Evolutionary conservation across 345 rosid genomes (phyloP).

Genomic region (Eucalyptus marginata): DNA sequence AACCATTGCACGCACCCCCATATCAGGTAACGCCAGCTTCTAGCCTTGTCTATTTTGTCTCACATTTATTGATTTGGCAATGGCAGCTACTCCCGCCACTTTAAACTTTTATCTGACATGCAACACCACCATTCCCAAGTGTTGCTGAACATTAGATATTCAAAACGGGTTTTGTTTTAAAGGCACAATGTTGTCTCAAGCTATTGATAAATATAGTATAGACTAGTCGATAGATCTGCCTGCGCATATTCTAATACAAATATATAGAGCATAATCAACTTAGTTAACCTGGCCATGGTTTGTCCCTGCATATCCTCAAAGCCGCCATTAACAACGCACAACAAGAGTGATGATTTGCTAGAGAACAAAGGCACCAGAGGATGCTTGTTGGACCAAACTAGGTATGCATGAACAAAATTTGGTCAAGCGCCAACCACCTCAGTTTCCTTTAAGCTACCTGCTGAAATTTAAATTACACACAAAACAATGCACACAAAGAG

Average conservation of each 20-base stretch:
- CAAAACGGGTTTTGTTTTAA: no score
- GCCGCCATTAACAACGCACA: not conserved
- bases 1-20: no score
- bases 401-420: not conserved
- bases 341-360: not conserved
- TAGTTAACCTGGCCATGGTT: not conserved
- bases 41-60: not conserved
- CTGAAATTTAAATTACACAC: not conserved
- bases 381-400: not conserved
- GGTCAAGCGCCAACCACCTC: not conserved
- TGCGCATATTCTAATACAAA: not conserved
- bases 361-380: not conserved
- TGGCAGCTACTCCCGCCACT: not conserved
- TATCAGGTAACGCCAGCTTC: no score
- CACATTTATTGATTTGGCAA: not conserved
- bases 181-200: not conserved
- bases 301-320: not conserved
- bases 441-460: not conserved
- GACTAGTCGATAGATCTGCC: not conserved
- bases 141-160: no score
- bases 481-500: not conserved
- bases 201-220: no score
- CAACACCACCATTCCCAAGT: not conserved
- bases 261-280: not conserved
- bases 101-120: not conserved